Evolutionary conservation across 2,329 filamentous ascomycete species (phyloP), one percentile per base, ranked within the genome.

Genomic region (Sporothrix pseudoabietina): DNA sequence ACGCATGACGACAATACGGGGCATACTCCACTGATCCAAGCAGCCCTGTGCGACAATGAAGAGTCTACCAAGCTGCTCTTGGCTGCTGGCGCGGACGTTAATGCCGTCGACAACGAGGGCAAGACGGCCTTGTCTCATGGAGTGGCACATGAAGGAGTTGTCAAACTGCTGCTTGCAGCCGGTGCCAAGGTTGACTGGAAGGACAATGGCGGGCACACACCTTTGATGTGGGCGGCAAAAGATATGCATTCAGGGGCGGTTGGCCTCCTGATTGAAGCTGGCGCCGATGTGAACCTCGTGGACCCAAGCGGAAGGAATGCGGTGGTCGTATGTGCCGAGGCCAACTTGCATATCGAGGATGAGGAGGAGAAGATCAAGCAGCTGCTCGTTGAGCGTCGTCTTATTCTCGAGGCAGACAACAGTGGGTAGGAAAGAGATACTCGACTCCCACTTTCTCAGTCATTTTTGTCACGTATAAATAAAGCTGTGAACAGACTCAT

Each of bases 91-190:
- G 73, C 30, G 12, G 44, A 71, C 26, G 55, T 74, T 5, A 52
- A 75, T 3, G 19, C 30, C 16, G 69, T 65, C 8, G 73, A 75
- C 63, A 47, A 55, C 8, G 5, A 69, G 30, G 73, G 71, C 19
- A 30, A n/a, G n/a, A 75, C 72, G 59, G 70, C 74, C 55, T 55
- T 76, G 22, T 32, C 10, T 30, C 12, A 68, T 8, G 14, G 9
- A 19, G n/a, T n/a, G 44, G n/a, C 10, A 52, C 65, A 32, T 19
- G 19, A 52, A 12, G 52, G 26, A 12, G 9, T 55, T 12, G 52
- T 52, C 41, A n/a, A 26, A n/a, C n/a, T 30, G 16, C 39, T 69
- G 22, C 44, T 69, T 14, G 44, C 32, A 12, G 12, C 41, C n/a
- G 44, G 26, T 52, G 65, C 65, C 4, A 47, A 69, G 32, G 65